phyloP scores from a whole-genome alignment of 2,329 filamentous ascomycete species.

The Nemania serpens region DNA sequence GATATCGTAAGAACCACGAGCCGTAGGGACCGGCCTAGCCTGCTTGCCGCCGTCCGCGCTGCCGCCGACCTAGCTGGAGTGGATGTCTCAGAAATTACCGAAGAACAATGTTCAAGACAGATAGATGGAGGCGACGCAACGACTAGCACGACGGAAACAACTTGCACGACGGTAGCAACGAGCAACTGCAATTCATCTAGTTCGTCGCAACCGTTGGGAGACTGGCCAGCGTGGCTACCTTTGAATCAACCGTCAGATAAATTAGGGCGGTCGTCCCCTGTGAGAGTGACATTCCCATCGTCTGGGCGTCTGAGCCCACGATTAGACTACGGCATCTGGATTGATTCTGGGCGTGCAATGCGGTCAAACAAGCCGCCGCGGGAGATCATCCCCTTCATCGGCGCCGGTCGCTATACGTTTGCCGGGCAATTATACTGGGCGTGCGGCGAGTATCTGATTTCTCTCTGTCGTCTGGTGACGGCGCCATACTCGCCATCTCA shows the following conservation, averaged over 20 bases:
- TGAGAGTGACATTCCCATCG: neutral
- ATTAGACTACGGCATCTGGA: constrained; percentile 32
- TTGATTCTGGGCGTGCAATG: constrained; percentile 31
- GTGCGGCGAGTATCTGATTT: constrained; percentile 33
- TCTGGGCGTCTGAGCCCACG: constrained; percentile 17
- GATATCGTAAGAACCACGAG: constrained; percentile 27
- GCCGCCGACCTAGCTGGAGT: constrained; percentile 30
- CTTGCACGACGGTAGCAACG: neutral
- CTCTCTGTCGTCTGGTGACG: constrained; percentile 23
- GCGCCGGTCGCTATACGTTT: constrained; percentile 35
- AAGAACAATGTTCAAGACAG: neutral
- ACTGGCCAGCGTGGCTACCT: too few relatives aligned
- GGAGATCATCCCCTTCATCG: constrained; percentile 35
- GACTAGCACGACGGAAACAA: neutral
- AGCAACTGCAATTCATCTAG: neutral
- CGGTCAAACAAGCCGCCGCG: constrained; percentile 25
- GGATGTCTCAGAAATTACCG: constrained; percentile 9
- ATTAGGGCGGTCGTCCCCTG: neutral
- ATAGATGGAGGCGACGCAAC: too few relatives aligned
- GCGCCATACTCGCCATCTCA: constrained; percentile 15
- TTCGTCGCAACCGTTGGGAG: neutral
- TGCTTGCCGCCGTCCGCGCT: constrained; percentile 28
- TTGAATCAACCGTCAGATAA: neutral
- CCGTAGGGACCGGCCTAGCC: constrained; percentile 22
- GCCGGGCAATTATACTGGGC: constrained; percentile 37